These are phyloP conservation scores for Volutella citrinella DNA, from an alignment of 2,329 filamentous ascomycete genomes.

Conservation along the genomic window DNA sequence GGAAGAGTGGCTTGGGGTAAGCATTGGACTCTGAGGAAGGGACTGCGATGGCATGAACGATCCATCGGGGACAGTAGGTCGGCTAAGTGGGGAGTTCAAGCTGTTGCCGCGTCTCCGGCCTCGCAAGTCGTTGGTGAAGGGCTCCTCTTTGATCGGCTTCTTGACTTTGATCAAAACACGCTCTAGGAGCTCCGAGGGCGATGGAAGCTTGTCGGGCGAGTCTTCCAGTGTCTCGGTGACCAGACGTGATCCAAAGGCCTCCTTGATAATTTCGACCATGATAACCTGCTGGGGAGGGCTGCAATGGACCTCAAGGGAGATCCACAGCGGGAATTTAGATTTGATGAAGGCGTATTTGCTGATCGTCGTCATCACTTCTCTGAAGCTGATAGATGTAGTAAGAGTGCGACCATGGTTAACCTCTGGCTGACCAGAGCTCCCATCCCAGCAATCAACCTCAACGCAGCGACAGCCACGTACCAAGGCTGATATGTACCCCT, in stretches of 20 bases:
- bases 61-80: slow-evolving; percentile 60
- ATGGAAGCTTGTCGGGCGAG: slow-evolving; percentile 68
- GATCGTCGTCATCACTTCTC: slow-evolving; percentile 88
- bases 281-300: slow-evolving; percentile 74
- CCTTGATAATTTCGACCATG: slow-evolving; percentile 89
- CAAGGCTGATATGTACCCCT: slow-evolving; percentile 89
- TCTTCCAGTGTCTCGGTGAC: slow-evolving; percentile 72
- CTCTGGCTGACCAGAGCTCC: slow-evolving; percentile 78
- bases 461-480: slow-evolving; percentile 90
- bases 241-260: slow-evolving; percentile 76
- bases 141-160: slow-evolving; percentile 55
- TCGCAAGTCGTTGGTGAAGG: slow-evolving; percentile 28
- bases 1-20: slow-evolving; percentile 49
- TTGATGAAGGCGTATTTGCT: slow-evolving; percentile 90
- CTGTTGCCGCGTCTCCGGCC: slow-evolving; percentile 63
- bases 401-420: slow-evolving; percentile 90
- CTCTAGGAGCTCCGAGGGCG: slow-evolving; percentile 79
- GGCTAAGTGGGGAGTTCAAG: slow-evolving; percentile 63
- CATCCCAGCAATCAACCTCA: slow-evolving; percentile 98
- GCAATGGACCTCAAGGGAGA: slow-evolving; percentile 96
- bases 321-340: slow-evolving; percentile 84
- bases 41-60: slow-evolving; percentile 44
- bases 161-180: slow-evolving; percentile 95
- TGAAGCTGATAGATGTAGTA: slow-evolving; percentile 85
- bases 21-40: slow-evolving; percentile 52